Conservation (phyloP, 768 basidiomycete genomes). For the Russula sp. region DNA sequence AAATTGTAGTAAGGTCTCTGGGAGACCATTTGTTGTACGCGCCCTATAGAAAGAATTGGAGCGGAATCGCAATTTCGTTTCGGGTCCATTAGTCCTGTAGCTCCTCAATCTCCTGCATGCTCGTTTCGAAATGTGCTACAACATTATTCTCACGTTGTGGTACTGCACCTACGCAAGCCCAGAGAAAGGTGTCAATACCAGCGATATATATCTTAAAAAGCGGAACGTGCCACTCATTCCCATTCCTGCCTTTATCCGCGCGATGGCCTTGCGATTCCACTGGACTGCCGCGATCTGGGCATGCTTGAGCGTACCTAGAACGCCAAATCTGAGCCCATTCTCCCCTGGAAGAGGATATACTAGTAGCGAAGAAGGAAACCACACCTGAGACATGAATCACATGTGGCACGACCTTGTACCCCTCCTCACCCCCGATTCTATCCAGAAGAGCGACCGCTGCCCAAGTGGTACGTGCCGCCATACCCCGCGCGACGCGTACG, state of each 20-base stretch:
- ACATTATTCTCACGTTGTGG: neutral
- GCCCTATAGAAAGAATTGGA: too few species aligned
- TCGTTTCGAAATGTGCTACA: neutral
- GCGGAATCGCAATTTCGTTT: too few species aligned
- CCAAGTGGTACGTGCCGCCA: constrained; percentile 76
- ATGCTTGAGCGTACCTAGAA: constrained; percentile 79
- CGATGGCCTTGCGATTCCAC: constrained; percentile 67
- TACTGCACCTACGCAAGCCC: neutral
- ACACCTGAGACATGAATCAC: constrained; percentile 78
- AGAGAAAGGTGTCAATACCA: neutral
- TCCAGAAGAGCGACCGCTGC: constrained; percentile 69
- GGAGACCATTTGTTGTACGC: neutral
- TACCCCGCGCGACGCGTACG: constrained; percentile 69
- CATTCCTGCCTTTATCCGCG: constrained; percentile 43
- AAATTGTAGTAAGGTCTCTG: constrained; percentile 3
- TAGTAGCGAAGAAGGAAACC: constrained; percentile 24
- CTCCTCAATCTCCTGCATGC: constrained; percentile 1
- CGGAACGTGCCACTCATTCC: neutral
- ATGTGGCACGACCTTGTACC: constrained; percentile 50
- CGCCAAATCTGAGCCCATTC: neutral
- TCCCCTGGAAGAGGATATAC: neutral
- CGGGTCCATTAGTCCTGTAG: neutral
- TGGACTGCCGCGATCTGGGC: constrained; percentile 70
- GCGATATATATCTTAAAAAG: neutral
- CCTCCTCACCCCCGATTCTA: constrained; percentile 46